Percentiles rank a stretch among this genome's conserved stretches.
Conservation (phyloP, 2,329 filamentous ascomycete genomes). For the Xylaria sp. region DNA sequence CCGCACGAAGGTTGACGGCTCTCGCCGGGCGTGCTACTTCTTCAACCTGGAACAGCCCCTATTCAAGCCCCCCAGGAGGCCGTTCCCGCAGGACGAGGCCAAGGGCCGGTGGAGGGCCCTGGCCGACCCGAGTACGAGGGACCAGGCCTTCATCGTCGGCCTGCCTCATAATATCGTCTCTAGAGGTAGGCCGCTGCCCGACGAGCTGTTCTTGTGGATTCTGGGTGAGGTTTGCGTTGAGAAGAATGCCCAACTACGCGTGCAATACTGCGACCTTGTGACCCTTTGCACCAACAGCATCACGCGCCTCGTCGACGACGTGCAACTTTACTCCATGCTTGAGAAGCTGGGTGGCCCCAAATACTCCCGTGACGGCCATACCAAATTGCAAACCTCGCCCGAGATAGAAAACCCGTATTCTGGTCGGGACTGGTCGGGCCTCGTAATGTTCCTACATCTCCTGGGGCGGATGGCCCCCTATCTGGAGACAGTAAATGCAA, state of each 20-base stretch:
- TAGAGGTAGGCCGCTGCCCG: slow-evolving; percentile 53
- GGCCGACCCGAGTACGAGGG: slow-evolving; percentile 51
- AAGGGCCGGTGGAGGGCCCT: slow-evolving; percentile 53
- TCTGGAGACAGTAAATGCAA: slow-evolving; percentile 40
- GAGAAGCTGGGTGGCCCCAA: slow-evolving; percentile 58
- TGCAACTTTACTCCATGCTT: slow-evolving; percentile 58
- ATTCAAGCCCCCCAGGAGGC: slow-evolving; percentile 28
- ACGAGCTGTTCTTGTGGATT: slow-evolving; percentile 70
- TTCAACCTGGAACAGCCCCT: slow-evolving; percentile 44
- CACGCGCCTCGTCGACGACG: slow-evolving; percentile 47
- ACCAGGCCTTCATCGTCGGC: slow-evolving; percentile 65
- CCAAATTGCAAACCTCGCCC: slow-evolving; percentile 29
- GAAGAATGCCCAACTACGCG: slow-evolving; percentile 55
- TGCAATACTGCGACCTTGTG: slow-evolving; percentile 63
- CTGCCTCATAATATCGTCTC: slow-evolving; percentile 58
- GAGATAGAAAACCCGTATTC: slow-evolving; percentile 36
- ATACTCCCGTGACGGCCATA: slow-evolving; percentile 43
- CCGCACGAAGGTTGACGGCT: slow-evolving; percentile 46
- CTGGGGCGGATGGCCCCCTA: slow-evolving; percentile 42
- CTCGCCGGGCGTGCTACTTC: slow-evolving; percentile 52
- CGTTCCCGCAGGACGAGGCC: slow-evolving; percentile 43
- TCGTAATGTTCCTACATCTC: slow-evolving; percentile 49
- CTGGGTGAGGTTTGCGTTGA: slow-evolving; percentile 62
- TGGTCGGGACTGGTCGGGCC: slow-evolving; percentile 49
- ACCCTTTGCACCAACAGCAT: slow-evolving; percentile 49